phyloP scores from a whole-genome alignment of 164 flowering plant genomes.

The Vitis cinerea region DNA sequence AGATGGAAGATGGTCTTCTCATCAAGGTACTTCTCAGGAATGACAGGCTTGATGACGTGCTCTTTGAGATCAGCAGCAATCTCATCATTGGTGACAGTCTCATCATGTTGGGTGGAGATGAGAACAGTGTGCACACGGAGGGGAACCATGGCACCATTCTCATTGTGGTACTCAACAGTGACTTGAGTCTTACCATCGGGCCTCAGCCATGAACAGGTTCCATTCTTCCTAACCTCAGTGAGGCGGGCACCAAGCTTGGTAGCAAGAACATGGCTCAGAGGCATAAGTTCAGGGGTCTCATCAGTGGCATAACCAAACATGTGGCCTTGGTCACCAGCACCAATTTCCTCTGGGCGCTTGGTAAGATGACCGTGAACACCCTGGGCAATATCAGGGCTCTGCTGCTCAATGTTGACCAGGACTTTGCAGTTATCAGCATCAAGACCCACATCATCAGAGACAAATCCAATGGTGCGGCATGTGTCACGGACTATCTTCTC shows the following conservation, averaged over 20 bases:
- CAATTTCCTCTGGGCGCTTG: conserved; percentile 82
- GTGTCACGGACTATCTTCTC: conserved; percentile 87
- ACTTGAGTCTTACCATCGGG: conserved; percentile 88
- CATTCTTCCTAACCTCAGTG: conserved; percentile 74
- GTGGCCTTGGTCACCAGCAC: conserved; percentile 89
- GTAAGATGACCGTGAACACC: conserved; percentile 91
- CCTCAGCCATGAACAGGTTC: conserved; percentile 72
- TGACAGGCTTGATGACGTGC: conserved; percentile 71
- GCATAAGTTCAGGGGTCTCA: conserved; percentile 82
- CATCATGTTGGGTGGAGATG: conserved; percentile 81
- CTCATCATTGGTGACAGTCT: conserved; percentile 76
- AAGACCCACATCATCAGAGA: conserved; percentile 79
- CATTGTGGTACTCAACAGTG: conserved; percentile 71
- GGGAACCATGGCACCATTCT: conserved; percentile 79
- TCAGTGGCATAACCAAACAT: conserved; percentile 92
- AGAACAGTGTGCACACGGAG: conserved; percentile 78
- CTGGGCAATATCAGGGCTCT: conserved; percentile 86
- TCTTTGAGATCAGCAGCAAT: conserved; percentile 82
- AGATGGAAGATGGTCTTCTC: conserved; percentile 85
- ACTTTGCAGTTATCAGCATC: conserved; percentile 88
- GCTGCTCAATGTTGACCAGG: conserved; percentile 80
- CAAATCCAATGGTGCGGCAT: conserved; percentile 71
- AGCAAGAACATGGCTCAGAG: conserved; percentile 74
- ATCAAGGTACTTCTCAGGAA: conserved; percentile 73
- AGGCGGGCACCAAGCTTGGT: conserved; percentile 78